Conservation (phyloP, 73 alveolate species). For the Stentor coeruleus region DNA sequence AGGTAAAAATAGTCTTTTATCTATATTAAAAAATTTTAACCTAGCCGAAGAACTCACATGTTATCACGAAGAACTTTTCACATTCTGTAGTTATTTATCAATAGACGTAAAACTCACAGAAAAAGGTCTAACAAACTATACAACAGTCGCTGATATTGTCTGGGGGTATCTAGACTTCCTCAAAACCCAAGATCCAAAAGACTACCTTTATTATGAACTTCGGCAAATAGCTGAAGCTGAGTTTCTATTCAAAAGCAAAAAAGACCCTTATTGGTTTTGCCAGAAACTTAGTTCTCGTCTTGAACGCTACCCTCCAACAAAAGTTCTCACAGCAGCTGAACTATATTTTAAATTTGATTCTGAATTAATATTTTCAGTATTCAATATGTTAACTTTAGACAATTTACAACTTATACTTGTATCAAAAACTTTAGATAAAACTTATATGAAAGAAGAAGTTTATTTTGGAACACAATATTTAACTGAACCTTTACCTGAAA, state of each 20-base stretch:
- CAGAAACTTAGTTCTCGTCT: constrained; percentile 30
- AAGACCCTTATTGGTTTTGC: constrained; percentile 47
- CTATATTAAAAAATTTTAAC: constrained; percentile 72
- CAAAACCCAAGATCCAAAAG: constrained; percentile 57
- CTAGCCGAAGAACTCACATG: constrained; percentile 65
- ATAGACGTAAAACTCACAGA: constrained; percentile 74
- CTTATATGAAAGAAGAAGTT: constrained; percentile 56
- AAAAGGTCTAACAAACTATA: constrained; percentile 71
- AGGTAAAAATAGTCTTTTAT: constrained; percentile 80
- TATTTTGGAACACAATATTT: constrained; percentile 74
- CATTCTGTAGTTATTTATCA: constrained; percentile 46
- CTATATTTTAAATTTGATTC: constrained; percentile 61
- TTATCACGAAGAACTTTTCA: constrained; percentile 34
- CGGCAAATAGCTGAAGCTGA: constrained; percentile 39
- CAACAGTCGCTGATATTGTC: constrained; percentile 51
- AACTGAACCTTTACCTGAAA: constrained; percentile 52
- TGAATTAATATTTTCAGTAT: constrained; percentile 44
- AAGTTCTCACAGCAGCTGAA: constrained; percentile 56
- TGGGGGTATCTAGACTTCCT: constrained; percentile 52
- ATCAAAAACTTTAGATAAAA: constrained; percentile 57
- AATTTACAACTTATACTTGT: constrained; percentile 52
- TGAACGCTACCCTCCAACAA: constrained; percentile 47
- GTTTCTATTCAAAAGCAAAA: constrained; percentile 59
- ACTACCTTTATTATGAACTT: constrained; percentile 64
- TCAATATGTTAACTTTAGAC: constrained; percentile 38